Evolutionary conservation across 176 grass and related monocot species (phyloP).

Genomic region (Tillandsia fasciculata): DNA sequence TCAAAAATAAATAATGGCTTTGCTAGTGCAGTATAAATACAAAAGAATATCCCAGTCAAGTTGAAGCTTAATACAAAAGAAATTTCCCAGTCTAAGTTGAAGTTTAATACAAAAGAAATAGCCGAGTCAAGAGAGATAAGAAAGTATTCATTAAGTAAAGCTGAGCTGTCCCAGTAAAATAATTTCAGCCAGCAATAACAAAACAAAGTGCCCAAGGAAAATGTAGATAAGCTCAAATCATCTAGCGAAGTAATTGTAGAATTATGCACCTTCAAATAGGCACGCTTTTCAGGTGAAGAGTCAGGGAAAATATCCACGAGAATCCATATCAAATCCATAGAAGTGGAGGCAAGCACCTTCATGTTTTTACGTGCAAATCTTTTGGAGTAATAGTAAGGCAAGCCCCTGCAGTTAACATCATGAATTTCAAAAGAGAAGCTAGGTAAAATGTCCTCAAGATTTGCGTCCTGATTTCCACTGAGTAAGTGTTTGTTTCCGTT

Average conservation of each 20-base stretch:
- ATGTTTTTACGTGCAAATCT: slow-evolving; percentile 57
- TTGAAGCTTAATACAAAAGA: too few species aligned
- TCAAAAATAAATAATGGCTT: neutral
- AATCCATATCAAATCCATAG: slow-evolving; percentile 55
- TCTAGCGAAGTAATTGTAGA: neutral
- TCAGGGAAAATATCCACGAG: slow-evolving; percentile 53
- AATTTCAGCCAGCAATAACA: neutral
- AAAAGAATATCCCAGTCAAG: too few species aligned
- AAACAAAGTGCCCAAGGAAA: neutral
- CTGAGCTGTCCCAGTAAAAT: neutral
- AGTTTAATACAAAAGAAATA: too few species aligned
- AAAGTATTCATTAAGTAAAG: too few species aligned
- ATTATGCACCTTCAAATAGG: slow-evolving; percentile 53
- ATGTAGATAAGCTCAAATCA: neutral
- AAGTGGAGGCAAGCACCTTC: slow-evolving; percentile 55
- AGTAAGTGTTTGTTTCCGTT: slow-evolving; percentile 51
- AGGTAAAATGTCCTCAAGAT: slow-evolving; percentile 27
- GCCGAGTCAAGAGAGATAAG: too few species aligned
- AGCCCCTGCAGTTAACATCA: slow-evolving; percentile 26
- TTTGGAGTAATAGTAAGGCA: slow-evolving; percentile 38
- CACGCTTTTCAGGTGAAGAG: slow-evolving; percentile 62
- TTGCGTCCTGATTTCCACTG: slow-evolving; percentile 33
- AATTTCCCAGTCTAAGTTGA: too few species aligned
- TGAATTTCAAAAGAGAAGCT: slow-evolving; percentile 27
- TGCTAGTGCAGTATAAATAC: too few species aligned